Percentiles rank a stretch among this genome's conserved stretches.
Conservation (phyloP, 176 grass and related monocot genomes). For the Avena insularis region DNA sequence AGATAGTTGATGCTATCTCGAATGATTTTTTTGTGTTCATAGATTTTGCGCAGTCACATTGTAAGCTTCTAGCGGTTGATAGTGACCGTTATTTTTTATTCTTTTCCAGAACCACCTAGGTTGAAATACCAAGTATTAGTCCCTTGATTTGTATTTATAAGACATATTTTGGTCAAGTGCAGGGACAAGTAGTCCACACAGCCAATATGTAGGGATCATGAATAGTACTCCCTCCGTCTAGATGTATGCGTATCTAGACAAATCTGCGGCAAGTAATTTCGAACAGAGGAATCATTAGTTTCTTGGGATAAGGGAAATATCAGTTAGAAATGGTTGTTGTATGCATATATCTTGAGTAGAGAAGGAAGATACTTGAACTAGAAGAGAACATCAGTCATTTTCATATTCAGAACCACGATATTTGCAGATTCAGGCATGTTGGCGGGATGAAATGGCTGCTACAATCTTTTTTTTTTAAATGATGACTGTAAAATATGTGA, state of each 20-base stretch:
- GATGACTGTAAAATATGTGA: conserved; percentile 23
- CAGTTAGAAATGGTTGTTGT: background rate
- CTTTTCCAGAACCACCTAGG: conserved; percentile 17
- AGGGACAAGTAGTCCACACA: background rate
- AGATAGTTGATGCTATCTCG: background rate
- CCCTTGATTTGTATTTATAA: background rate
- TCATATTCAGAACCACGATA: conserved; percentile 12
- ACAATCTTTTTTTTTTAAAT: conserved; percentile 2
- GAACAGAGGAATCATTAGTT: background rate
- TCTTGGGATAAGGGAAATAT: background rate
- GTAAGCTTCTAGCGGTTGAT: conserved; percentile 13
- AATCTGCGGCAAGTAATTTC: too few species aligned
- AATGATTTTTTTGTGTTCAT: conserved; percentile 2
- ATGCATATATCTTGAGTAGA: background rate
- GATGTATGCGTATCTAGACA: too few species aligned
- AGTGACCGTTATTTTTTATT: conserved; percentile 12
- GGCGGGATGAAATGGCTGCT: background rate
- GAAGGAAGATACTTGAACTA: conserved; percentile 1
- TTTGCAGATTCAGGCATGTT: conserved; percentile 6
- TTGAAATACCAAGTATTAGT: conserved; percentile 12
- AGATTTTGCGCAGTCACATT: background rate
- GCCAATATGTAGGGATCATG: background rate
- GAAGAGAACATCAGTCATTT: background rate
- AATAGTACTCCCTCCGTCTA: background rate
- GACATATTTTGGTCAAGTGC: background rate